Percentiles rank a stretch among this genome's conserved stretches.
Conservation (phyloP, 1,139 yeast species). For the Yamadazyma dendronema region DNA sequence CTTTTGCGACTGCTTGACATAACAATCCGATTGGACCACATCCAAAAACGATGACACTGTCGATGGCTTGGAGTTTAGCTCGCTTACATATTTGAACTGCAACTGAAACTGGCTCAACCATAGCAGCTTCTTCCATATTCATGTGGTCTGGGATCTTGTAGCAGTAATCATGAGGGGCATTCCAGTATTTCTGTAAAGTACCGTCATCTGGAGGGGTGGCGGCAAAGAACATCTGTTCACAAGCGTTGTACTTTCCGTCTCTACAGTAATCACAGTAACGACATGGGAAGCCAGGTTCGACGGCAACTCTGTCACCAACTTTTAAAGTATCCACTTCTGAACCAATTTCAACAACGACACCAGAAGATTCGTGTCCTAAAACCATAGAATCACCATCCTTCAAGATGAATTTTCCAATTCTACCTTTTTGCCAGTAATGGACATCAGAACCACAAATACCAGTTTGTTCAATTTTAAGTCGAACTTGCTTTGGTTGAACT, state of each 20-base stretch:
- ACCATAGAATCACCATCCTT: conserved; percentile 56
- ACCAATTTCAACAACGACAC: conserved; percentile 68
- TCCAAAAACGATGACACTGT: conserved; percentile 28
- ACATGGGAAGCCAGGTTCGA: conserved; percentile 74
- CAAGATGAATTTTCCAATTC: conserved; percentile 69
- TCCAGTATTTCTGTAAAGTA: conserved; percentile 62
- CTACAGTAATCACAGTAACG: conserved; percentile 72
- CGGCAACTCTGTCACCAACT: conserved; percentile 80
- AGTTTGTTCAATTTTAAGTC: conserved; percentile 33
- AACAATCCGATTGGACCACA: conserved; percentile 36
- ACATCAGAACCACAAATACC: conserved; percentile 91
- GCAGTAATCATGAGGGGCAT: conserved; percentile 66
- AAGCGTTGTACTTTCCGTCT: conserved; percentile 72
- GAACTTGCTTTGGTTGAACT: conserved; percentile 14
- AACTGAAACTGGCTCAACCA: conserved; percentile 32
- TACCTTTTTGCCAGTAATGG: conserved; percentile 78
- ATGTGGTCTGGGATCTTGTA: conserved; percentile 29
- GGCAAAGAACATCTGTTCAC: conserved; percentile 83
- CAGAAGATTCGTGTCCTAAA: conserved; percentile 77
- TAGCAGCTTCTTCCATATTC: conserved; percentile 31
- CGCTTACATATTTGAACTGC: conserved; percentile 32
- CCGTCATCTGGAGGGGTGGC: conserved; percentile 71
- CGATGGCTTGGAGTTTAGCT: conserved; percentile 24
- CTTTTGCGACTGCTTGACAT: conserved; percentile 27
- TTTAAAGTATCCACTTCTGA: conserved; percentile 54